phyloP scores from a whole-genome alignment of 2,329 filamentous ascomycete species.

The Neobulgaria alba region DNA sequence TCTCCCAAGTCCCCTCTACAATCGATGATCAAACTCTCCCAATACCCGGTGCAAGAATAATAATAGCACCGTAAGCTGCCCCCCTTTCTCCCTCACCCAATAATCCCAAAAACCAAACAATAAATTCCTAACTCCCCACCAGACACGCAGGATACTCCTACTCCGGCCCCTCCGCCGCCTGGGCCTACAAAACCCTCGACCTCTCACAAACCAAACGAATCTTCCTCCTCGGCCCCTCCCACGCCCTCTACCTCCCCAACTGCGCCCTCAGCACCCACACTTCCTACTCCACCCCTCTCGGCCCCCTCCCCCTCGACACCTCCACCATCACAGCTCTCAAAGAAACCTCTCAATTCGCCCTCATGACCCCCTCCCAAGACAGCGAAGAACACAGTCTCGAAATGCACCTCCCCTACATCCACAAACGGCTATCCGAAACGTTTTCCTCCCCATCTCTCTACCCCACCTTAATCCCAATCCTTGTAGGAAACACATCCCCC shows the following conservation, averaged over 20 bases:
- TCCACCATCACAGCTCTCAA: constrained; percentile 43
- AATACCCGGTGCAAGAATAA: constrained; percentile 64
- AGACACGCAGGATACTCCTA: constrained; percentile 93
- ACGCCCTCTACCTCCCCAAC: constrained; percentile 71
- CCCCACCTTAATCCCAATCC: constrained; percentile 73
- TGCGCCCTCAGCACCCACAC: constrained; percentile 68
- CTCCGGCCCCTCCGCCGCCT: constrained; percentile 86
- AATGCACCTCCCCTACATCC: constrained; percentile 93
- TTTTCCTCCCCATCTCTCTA: constrained; percentile 45
- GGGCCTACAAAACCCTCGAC: constrained; percentile 87
- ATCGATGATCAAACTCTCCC: constrained; percentile 57
- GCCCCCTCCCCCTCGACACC: constrained; percentile 57
- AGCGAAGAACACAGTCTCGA: constrained; percentile 87
- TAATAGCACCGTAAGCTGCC: constrained; percentile 80
- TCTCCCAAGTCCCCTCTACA: constrained; percentile 59
- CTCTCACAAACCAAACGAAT: constrained; percentile 75
- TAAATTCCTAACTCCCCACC: background rate
- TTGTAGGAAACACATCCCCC: constrained; percentile 67
- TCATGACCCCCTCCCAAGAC: constrained; percentile 60
- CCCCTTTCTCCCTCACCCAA: constrained; percentile 1
- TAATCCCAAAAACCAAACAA: background rate
- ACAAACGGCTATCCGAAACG: constrained; percentile 57
- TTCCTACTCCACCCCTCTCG: constrained; percentile 66
- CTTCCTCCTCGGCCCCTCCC: constrained; percentile 88
- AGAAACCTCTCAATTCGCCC: constrained; percentile 46